Base-by-base conservation (phyloP, 2,329 filamentous ascomycete species). In the Pyrenochaeta sp. region DNA sequence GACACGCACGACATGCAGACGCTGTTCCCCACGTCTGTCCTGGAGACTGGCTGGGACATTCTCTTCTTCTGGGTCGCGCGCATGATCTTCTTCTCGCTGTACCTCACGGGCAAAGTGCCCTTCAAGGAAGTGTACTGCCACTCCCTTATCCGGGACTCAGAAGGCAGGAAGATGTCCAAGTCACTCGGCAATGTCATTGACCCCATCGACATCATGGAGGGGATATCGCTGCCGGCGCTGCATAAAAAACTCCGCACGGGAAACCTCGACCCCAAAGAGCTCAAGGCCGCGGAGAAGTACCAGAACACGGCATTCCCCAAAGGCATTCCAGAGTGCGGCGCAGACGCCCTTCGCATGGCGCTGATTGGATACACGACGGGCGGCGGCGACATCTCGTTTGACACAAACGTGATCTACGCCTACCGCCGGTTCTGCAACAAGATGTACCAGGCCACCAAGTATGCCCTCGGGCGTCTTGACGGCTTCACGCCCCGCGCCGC, bases 41-140 rank as follows among this genome's bases (percentile, higher is more conserved):
- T 98, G 15, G 95, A 98, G 79, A 98, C 94, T 45, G 94, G 94
- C 31, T 98, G 94, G 92, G 93, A 97, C 74, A 97, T 97, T 72
- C 75, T 94, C 23, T 91, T 91, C 82, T 97, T 97, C 85, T 97
- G 93, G 93, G 92, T 97, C 66, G 86, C 86, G 23, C 85, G 94
- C 64, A 98, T 98, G 95, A 91, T 97, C 71, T 95, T 97, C 86
- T 86, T 98, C 35, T 89, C 90, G 60, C 80, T 97, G 54, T 96
- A 96, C 81, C 81, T 98, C 76, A 97, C 93, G 17, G 93, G 92
- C 56, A 85, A 97, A 73, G 84, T 97, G 20, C 94, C 94, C 0
- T 98, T 98, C 81, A 89, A 83, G 50, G 94, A 98, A 79, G 94
- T 98, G 14, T 98, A 96, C 82, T 97, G 93, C 75, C 94, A 98